Base-by-base conservation (phyloP, 495 filamentous ascomycete genomes). In the Lophium mytilinum region DNA sequence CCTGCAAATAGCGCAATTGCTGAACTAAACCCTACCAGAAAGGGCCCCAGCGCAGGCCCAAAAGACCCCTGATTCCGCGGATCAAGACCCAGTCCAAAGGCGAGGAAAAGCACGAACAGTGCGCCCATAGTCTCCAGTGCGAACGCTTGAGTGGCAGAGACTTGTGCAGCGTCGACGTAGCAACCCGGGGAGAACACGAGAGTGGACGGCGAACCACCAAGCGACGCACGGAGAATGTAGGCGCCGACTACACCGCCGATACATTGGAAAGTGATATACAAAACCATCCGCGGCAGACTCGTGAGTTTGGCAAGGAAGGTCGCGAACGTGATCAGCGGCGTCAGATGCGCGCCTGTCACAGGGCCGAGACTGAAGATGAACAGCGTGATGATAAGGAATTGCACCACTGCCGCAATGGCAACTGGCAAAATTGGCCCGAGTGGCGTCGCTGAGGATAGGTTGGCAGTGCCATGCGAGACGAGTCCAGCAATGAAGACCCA, bases 271-370 rank as follows among this genome's bases (percentile, higher is more conserved):
- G 35, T 18, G 30, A 52, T 18, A n/a, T 52, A 52, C 24, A 52
- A n/a, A 4, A 52, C 33, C 50, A 52, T 36, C 24, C 50, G 24
- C 14, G 50, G 50, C 19, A 52, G n/a, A 33, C 11, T 14, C 15
- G 15, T 19, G 3, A 52, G 50, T 7, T 33, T 17, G 15, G 50
- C 50, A 39, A 35, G 30, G 35, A 52, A 52, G 14, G 50, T 52
- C 19, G 30, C 50, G 11, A 52, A 19, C 7, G 50, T 52, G 18
- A 52, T 52, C 35, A 39, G n/a, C 21, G 50, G 50, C 5, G 15
- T 52, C 24, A 52, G 35, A 52, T 52, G 50, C 21, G 30, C 50
- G 24, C 50, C 50, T 14, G 50, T 52, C 35, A 52, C 30, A 4
- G 50, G 24, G 11, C 50, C 50, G n/a, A 52, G 30, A n/a, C 50